These are phyloP conservation scores for Platanus orientalis DNA, from an alignment of 164 flowering plant species.

Conservation along the genomic window DNA sequence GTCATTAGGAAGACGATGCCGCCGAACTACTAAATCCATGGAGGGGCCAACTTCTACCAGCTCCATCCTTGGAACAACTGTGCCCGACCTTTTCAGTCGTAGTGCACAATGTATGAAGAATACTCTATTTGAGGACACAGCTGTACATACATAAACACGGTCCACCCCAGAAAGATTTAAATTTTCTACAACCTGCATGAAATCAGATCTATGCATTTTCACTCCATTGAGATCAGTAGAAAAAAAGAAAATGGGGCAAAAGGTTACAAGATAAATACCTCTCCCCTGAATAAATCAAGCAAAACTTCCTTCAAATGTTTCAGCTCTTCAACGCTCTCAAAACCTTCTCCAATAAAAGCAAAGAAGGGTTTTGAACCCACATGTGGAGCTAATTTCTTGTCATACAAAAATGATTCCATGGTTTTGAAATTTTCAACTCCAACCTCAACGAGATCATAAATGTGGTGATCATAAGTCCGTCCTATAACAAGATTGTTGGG, in stretches of 20 bases:
- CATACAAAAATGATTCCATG: slow-evolving; percentile 54
- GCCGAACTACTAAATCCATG: slow-evolving; percentile 84
- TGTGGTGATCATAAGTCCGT: slow-evolving; percentile 76
- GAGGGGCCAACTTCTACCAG: slow-evolving; percentile 94
- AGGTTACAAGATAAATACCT: slow-evolving; percentile 39
- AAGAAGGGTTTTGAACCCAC: slow-evolving; percentile 84
- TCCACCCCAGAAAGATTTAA: slow-evolving; percentile 85
- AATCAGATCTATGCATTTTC: not conserved
- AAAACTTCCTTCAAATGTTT: slow-evolving; percentile 92
- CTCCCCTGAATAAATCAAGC: slow-evolving; percentile 78
- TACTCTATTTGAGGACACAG: slow-evolving; percentile 62
- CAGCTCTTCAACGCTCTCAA: slow-evolving; percentile 76
- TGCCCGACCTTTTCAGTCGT: slow-evolving; percentile 80
- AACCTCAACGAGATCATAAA: slow-evolving; percentile 95
- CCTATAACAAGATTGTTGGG: slow-evolving; percentile 88
- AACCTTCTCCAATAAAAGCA: slow-evolving; percentile 80
- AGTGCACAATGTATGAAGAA: slow-evolving; percentile 80
- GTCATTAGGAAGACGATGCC: slow-evolving; percentile 85
- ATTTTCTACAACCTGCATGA: slow-evolving; percentile 71
- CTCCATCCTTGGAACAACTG: slow-evolving; percentile 80
- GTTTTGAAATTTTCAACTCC: slow-evolving; percentile 82
- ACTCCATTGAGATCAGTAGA: not conserved
- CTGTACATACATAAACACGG: slow-evolving; percentile 73
- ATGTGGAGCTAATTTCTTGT: slow-evolving; percentile 70
- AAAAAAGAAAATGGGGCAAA: not conserved